phyloP scores from a whole-genome alignment of 306 rosid genomes.

The Hippophae rhamnoides region DNA sequence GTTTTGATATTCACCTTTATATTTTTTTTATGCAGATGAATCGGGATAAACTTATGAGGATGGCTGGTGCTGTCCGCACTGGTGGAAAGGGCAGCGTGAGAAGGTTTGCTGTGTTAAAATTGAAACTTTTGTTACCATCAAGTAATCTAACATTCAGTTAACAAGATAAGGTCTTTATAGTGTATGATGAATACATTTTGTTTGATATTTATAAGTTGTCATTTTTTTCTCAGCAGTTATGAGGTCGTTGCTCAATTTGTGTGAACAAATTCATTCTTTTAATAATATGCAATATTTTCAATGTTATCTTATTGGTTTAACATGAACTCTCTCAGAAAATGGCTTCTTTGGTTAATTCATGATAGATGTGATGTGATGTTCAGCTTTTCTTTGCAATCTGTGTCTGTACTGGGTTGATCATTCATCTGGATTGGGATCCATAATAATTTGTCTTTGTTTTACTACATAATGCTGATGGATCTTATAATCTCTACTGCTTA shows the following conservation, averaged over 20 bases:
- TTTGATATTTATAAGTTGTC: too few species aligned
- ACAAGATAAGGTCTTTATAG: neutral
- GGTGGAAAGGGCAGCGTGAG: conserved; percentile 96
- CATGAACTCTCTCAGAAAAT: too few species aligned
- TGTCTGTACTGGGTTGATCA: too few species aligned
- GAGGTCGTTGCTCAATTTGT: too few species aligned
- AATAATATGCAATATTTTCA: too few species aligned
- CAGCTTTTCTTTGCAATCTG: too few species aligned
- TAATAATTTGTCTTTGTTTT: neutral
- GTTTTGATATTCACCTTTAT: neutral
- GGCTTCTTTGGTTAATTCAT: too few species aligned
- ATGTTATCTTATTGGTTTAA: too few species aligned
- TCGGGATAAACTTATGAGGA: conserved; percentile 65
- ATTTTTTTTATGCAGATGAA: conserved; percentile 46
- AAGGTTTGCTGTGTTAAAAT: conserved; percentile 34
- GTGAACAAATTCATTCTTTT: too few species aligned
- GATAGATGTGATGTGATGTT: too few species aligned
- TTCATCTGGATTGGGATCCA: neutral
- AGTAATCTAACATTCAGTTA: neutral
- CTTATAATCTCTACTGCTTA: neutral
- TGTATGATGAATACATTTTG: too few species aligned
- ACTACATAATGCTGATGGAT: neutral
- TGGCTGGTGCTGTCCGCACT: conserved; percentile 96
- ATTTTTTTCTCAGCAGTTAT: too few species aligned
- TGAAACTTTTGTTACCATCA: neutral